Evolutionary conservation across 169 alveolate genomes (phyloP), one percentile per base, ranked within the genome.

Genomic region (Babesia ovata): DNA sequence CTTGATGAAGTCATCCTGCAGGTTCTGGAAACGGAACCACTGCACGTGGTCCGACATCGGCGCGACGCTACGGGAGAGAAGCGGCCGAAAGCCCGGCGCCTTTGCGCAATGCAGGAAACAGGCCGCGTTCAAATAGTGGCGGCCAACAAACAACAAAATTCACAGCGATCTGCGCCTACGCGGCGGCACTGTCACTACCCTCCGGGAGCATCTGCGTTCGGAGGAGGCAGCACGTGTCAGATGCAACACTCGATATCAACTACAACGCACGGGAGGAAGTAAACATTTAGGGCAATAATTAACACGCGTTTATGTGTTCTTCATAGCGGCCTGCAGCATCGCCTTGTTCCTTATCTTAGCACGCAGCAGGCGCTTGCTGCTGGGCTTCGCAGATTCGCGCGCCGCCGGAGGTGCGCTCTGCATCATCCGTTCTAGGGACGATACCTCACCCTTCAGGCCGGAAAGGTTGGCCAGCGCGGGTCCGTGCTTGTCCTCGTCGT

Each of bases 1-100:
- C 65, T 81, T 81, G 65, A 81, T 72, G 72, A 73, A 81, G 65
- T 81, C 84, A 45, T 81, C 88, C 56, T 81, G 88, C 22, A 81
- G 88, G 75, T 81, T 81, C 62, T 81, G 84, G 48, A 81, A 65
- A 36, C 73, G 88, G 75, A 81, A 81, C 66, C 66, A 81, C 69
- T 60, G 24, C 48, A 39, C 56, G 58, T 65, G 77, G 24, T 74
- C 79, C 70, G 54, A 33, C 88, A 81, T 81, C 54, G 26, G 29
- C 42, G 57, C 65, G 39, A 28, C 76, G 26, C 36, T 46, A 21
- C 70, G 22, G 50, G 42, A 14, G 16, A 61, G 24, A 26, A 11
- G 46, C 22, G 70, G 29, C 54, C 50, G 36, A 52, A 33, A 12
- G 56, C 39, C 39, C 39, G 10, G 39, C 39, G 39, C 39, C 39